These are phyloP conservation scores for Trichoderma erinaceum DNA, from an alignment of 495 filamentous ascomycete species.

Conservation along the genomic window DNA sequence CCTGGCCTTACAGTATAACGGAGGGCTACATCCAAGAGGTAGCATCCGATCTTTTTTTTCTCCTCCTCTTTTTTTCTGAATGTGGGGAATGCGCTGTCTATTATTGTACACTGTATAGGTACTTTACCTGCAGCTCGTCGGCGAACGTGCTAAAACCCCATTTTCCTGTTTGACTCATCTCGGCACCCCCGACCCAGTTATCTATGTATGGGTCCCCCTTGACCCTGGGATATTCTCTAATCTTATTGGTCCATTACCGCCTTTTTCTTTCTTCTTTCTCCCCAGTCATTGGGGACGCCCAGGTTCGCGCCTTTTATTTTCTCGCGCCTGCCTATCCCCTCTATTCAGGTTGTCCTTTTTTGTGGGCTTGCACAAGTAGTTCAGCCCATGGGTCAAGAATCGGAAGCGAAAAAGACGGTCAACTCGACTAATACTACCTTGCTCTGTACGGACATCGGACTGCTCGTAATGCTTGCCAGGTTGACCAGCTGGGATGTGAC, in stretches of 20 bases:
- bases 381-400: not conserved
- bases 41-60: not conserved
- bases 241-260: not conserved
- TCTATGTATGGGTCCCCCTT: not conserved
- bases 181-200: not conserved
- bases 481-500: not conserved
- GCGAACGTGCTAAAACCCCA: constrained; percentile 8
- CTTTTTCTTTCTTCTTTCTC: not conserved
- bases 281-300: not conserved
- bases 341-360: not conserved
- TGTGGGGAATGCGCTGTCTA: not conserved
- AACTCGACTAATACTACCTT: not conserved
- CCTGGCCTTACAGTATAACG: not conserved
- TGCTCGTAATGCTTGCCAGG: not conserved
- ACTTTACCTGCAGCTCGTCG: not conserved
- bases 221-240: not conserved
- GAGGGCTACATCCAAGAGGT: not conserved
- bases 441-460: not conserved
- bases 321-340: not conserved
- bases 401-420: constrained; percentile 9
- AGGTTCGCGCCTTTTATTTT: not conserved
- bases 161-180: constrained; percentile 7
- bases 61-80: not conserved
- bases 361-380: constrained; percentile 8
- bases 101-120: not conserved